Percentiles rank a stretch among this genome's conserved stretches.
phyloP scores from a whole-genome alignment of 1,284 basidiomycete genomes.

The Malassezia sympodialis region DNA sequence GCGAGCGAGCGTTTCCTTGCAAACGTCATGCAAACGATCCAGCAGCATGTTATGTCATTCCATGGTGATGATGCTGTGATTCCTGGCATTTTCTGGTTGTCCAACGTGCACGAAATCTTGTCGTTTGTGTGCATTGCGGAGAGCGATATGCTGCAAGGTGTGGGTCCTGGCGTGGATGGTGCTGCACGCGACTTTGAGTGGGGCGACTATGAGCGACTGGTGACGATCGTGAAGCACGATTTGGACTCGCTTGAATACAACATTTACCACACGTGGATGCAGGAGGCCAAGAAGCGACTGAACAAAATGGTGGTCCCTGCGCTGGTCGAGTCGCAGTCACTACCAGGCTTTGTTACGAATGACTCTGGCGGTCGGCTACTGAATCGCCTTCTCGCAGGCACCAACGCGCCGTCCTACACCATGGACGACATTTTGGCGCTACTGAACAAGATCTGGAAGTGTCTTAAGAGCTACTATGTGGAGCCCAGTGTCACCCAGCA shows the following conservation, averaged over 20 bases:
- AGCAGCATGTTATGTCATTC: slow-evolving; percentile 90
- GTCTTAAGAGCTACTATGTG: slow-evolving; percentile 96
- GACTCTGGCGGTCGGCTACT: slow-evolving; percentile 87
- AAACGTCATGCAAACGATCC: slow-evolving; percentile 96
- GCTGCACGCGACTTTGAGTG: slow-evolving; percentile 86
- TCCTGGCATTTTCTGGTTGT: slow-evolving; percentile 97
- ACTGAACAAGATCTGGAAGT: slow-evolving; percentile 96
- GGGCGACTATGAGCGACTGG: slow-evolving; percentile 90
- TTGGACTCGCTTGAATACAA: slow-evolving; percentile 97
- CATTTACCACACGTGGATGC: slow-evolving; percentile 99
- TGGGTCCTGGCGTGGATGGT: slow-evolving; percentile 81
- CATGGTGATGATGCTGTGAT: slow-evolving; percentile 86
- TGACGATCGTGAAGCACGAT: slow-evolving; percentile 96
- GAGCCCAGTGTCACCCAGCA: slow-evolving; percentile 96
- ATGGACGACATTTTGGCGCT: slow-evolving; percentile 98
- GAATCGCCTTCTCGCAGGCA: slow-evolving; percentile 70
- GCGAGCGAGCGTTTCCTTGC: slow-evolving; percentile 97
- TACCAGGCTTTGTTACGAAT: slow-evolving; percentile 93
- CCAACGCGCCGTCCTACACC: slow-evolving; percentile 75
- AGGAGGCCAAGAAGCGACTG: slow-evolving; percentile 91
- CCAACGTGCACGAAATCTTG: slow-evolving; percentile 98
- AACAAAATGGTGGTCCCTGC: slow-evolving; percentile 98
- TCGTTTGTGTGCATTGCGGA: slow-evolving; percentile 98
- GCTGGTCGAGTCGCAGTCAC: slow-evolving; percentile 88
- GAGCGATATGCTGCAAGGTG: slow-evolving; percentile 93